A percentile compares a stretch with the other conserved stretches of the same genome.
Evolutionary conservation across 371 early-diverging fungal genomes (phyloP).

Genomic region (Mucor sp.): DNA sequence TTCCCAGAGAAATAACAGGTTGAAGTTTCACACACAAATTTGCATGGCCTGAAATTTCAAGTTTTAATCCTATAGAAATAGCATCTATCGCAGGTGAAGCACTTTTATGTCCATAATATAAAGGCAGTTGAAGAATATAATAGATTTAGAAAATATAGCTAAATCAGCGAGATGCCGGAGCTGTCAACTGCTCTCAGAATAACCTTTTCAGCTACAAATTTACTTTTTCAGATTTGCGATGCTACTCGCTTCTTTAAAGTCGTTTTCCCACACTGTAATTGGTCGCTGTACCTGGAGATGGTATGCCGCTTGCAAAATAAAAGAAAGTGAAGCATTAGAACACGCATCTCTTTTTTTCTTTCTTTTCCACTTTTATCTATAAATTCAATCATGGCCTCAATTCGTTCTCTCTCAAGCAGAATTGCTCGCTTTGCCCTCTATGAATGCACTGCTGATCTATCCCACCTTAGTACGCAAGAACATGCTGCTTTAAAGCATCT

Average conservation of each 20-base stretch:
- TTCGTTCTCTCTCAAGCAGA: conserved; percentile 37
- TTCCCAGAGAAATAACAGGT: neutral
- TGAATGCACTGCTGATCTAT: conserved; percentile 62
- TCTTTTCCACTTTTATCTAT: neutral
- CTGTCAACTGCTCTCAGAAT: neutral
- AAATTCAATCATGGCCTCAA: conserved; percentile 22
- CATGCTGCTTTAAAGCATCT: conserved; percentile 67
- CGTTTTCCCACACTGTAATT: neutral
- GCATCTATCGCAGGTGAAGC: neutral
- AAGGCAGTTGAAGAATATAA: too few species aligned
- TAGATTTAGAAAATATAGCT: neutral
- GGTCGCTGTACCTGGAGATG: neutral
- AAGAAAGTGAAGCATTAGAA: neutral
- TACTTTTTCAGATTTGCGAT: neutral
- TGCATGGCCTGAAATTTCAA: neutral
- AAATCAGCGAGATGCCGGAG: neutral
- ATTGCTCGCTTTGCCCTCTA: conserved; percentile 55
- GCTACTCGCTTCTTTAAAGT: neutral
- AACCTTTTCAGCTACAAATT: conserved; percentile 1
- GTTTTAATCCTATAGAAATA: neutral
- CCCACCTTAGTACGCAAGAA: conserved; percentile 62
- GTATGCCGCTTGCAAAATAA: neutral
- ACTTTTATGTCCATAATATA: neutral
- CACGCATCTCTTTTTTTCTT: conserved; percentile 2
- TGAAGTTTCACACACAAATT: neutral